Percentiles rank a stretch among this genome's conserved stretches.
Evolutionary conservation across 768 basidiomycete genomes (phyloP).

Genomic region (Lenzites betulinus): DNA sequence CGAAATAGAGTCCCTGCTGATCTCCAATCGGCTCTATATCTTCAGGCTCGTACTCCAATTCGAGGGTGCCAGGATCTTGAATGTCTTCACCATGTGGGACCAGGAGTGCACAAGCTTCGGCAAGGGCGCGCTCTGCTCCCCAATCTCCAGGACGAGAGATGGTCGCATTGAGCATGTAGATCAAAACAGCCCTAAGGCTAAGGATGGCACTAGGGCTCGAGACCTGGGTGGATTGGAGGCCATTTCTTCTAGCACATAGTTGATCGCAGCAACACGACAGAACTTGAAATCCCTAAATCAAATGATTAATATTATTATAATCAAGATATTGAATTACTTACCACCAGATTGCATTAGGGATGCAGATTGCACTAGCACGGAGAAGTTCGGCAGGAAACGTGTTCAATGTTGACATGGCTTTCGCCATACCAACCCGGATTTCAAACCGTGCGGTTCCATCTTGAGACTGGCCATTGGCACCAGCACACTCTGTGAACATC

Average conservation of each 20-base stretch:
- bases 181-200: neutral
- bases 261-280: neutral
- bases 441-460: neutral
- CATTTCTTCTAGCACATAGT: neutral
- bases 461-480: neutral
- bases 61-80: too few species aligned
- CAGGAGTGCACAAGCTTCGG: neutral
- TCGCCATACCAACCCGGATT: neutral
- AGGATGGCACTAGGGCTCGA: neutral
- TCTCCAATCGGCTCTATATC: neutral
- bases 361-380: neutral
- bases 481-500: neutral
- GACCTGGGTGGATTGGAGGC: neutral
- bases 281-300: neutral
- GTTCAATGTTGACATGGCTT: neutral
- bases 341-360: neutral
- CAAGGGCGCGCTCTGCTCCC: neutral
- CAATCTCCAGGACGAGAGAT: neutral
- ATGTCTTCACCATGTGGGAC: too few species aligned
- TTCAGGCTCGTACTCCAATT: neutral
- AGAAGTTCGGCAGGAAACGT: neutral
- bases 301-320: neutral
- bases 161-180: constrained; percentile 1
- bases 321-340: neutral
- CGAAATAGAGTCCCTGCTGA: neutral